These are phyloP conservation scores for Cutaneotrichosporon daszewskae DNA, from an alignment of 1,284 basidiomycete genomes.

Conservation along the genomic window DNA sequence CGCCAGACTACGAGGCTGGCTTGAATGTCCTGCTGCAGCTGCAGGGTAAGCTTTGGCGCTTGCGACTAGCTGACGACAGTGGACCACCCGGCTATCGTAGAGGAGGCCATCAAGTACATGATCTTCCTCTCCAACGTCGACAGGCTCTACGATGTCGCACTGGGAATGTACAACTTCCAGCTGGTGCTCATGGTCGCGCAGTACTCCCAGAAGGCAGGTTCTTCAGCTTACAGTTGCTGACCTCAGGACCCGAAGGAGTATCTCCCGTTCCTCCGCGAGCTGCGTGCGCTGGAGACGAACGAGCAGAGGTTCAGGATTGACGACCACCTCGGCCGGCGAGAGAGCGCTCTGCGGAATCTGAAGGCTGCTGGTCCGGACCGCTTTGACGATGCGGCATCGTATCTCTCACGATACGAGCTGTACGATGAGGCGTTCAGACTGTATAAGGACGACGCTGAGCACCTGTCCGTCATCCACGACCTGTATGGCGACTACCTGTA, in stretches of 20 bases:
- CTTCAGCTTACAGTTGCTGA: neutral
- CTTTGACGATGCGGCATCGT: constrained; percentile 74
- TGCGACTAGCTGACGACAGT: constrained; percentile 42
- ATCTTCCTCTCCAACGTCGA: constrained; percentile 96
- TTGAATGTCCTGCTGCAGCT: constrained; percentile 70
- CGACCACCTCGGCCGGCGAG: constrained; percentile 75
- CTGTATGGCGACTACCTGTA: constrained; percentile 85
- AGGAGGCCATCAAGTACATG: constrained; percentile 96
- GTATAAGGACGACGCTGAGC: constrained; percentile 59
- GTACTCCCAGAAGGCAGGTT: constrained; percentile 70
- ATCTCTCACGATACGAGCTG: constrained; percentile 72
- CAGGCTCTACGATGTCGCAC: constrained; percentile 82
- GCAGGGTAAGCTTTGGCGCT: constrained; percentile 45
- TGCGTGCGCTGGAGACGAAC: constrained; percentile 70
- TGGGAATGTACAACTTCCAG: constrained; percentile 98
- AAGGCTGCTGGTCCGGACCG: constrained; percentile 55
- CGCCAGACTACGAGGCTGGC: constrained; percentile 84
- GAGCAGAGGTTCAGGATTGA: constrained; percentile 91
- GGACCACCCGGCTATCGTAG: constrained; percentile 67
- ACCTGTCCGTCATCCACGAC: constrained; percentile 63
- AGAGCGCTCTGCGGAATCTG: constrained; percentile 71
- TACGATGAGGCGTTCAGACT: constrained; percentile 67
- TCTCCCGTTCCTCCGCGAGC: constrained; percentile 87
- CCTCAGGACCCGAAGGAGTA: constrained; percentile 85
- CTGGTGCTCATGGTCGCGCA: constrained; percentile 94